Conservation (phyloP, 1,284 basidiomycete genomes). For the Lentinus polychrous region DNA sequence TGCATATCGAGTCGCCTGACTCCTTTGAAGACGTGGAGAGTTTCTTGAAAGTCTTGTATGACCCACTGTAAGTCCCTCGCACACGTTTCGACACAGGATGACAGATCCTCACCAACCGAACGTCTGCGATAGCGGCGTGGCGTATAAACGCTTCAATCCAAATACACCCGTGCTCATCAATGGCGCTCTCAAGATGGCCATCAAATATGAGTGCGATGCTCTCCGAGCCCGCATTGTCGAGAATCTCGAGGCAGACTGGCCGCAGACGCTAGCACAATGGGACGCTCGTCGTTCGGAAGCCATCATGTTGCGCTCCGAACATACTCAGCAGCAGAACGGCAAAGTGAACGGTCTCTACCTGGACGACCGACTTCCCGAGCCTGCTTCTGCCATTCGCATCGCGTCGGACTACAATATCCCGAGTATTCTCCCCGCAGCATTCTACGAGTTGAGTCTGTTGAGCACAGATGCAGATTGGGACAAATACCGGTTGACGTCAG, state of each 20-base stretch:
- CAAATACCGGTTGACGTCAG: constrained; percentile 20
- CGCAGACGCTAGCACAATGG: constrained; percentile 27
- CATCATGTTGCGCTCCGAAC: constrained; percentile 25
- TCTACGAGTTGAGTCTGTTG: constrained; percentile 26
- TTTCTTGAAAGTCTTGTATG: constrained; percentile 25
- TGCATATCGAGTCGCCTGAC: constrained; percentile 26
- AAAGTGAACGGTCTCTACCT: constrained; percentile 25
- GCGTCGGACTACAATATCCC: constrained; percentile 25
- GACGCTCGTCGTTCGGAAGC: constrained; percentile 25
- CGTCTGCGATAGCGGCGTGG: constrained; percentile 18
- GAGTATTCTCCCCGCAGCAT: constrained; percentile 28
- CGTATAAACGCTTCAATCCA: constrained; percentile 27
- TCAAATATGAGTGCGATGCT: constrained; percentile 27
- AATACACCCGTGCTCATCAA: constrained; percentile 27
- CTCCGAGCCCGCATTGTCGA: constrained; percentile 24
- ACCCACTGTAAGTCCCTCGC: constrained; percentile 23
- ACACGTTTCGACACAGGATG: background rate
- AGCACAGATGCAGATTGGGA: constrained; percentile 28
- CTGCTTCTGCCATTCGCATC: constrained; percentile 26
- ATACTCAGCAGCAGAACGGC: constrained; percentile 22
- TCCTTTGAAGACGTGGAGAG: constrained; percentile 23
- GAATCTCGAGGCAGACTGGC: constrained; percentile 29
- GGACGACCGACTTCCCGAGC: constrained; percentile 28
- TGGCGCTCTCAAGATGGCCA: constrained; percentile 25
- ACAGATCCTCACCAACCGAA: constrained; percentile 1